Base-by-base conservation (phyloP, 139 green algal genomes). In the Coelastrella sp. region DNA sequence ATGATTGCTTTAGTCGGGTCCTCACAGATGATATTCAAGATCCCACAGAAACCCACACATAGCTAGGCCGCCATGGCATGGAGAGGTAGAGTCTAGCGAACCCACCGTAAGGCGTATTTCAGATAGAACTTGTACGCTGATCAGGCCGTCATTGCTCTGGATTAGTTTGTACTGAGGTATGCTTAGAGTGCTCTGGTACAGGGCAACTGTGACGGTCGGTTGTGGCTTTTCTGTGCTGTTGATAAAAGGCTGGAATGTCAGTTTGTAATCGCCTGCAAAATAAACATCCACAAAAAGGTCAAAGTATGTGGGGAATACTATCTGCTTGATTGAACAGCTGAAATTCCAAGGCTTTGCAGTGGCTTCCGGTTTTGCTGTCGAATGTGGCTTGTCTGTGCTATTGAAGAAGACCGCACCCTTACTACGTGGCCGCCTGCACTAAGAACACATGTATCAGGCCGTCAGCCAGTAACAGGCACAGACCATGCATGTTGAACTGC, bases 81-180 rank as follows among this genome's bases (percentile, higher is more conserved):
- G 32, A 71, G 61, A 10, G 11, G 10, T 2, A 71, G 11, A 71
- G 11, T 10, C 61, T 10, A 20, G 76, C 23, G 11, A 13, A 84
- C 78, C 68, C 56, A 84, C 78, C 14, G 57, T 66, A 5, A 84
- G 14, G 78, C 32, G 22, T 32, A 84, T 14, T 65, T n/a, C 23
- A 19, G 82, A 64, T 22, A 87, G 65, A 32, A 22, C 82, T 10
- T 20, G n/a, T n/a, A 87, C 47, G 59, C 20, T 47, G 20, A 86
- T 71, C 16, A 74, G 22, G 19, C 17, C 8, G 17, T 65, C 47
- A 54, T 57, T 3, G 58, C 16, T 17, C 22, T 54, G 85, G 32
- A 47, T 47, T 68, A 20, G 73, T 73, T 89, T 20, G 8, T 89
- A 81, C 73, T 89, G 85, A 8, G 82, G 82, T 3, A 87, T 16